phyloP scores from a whole-genome alignment of 306 rosid genomes.

The Nissolia schottii region DNA sequence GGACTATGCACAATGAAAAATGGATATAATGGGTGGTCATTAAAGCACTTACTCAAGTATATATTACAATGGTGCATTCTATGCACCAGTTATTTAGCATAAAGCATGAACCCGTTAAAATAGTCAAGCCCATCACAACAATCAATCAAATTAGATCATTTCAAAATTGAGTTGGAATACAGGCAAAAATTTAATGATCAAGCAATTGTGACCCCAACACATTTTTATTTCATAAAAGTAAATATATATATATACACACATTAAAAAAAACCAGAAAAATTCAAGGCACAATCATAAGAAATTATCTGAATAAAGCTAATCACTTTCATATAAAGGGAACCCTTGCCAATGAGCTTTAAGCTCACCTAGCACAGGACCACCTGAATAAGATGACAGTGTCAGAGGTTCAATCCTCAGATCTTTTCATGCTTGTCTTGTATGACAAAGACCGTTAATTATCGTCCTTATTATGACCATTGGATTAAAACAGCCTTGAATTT shows the following conservation, averaged over 20 bases:
- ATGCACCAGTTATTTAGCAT: background rate
- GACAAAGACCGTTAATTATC: too few relatives aligned
- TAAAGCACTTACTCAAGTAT: background rate
- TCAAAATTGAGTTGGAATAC: background rate
- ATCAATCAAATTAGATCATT: constrained; percentile 11
- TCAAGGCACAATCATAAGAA: background rate
- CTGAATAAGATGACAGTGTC: background rate
- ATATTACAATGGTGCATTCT: constrained; percentile 7
- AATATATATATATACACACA: background rate
- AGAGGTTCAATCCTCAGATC: too few relatives aligned
- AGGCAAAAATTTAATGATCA: background rate
- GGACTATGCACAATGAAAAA: background rate
- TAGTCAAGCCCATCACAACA: background rate
- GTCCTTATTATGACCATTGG: too few relatives aligned
- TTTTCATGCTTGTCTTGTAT: too few relatives aligned
- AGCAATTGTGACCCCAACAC: background rate
- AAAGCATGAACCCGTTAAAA: background rate
- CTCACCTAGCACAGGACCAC: background rate
- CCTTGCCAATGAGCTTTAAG: background rate
- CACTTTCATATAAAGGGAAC: background rate
- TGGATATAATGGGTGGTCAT: constrained; percentile 17
- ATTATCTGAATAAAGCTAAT: background rate
- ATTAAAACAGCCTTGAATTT: too few relatives aligned
- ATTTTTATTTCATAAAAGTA: background rate
- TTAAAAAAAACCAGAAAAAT: too few relatives aligned